Conservation (phyloP, 2,329 filamentous ascomycete genomes). For the Fusarium algeriense region DNA sequence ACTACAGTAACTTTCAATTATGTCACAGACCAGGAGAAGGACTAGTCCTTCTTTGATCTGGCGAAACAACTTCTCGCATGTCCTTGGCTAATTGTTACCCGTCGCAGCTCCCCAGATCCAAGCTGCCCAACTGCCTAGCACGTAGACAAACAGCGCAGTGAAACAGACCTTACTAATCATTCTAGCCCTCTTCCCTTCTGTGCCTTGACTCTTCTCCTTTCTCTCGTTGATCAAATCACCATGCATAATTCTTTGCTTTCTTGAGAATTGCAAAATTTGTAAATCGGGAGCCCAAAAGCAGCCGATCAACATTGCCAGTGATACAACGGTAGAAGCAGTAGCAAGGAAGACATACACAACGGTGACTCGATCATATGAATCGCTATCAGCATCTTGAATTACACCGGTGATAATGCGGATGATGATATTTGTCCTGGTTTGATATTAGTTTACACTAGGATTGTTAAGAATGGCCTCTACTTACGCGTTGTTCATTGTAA, state of each 20-base stretch:
- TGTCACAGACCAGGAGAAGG: too few species aligned
- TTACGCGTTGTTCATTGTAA: neutral
- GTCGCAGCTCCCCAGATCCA: neutral
- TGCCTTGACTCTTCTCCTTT: neutral
- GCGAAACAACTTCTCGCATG: neutral
- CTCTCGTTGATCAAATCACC: neutral
- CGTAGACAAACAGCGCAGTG: neutral
- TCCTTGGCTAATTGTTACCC: neutral
- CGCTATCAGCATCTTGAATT: neutral
- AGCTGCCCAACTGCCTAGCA: neutral
- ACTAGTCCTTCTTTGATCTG: rapidly evolving
- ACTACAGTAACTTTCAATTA: too few species aligned
- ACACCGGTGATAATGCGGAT: neutral
- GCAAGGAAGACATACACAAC: neutral
- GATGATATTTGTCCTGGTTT: neutral
- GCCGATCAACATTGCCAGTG: neutral
- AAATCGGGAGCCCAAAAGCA: neutral
- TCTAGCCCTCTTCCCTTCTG: rapidly evolving
- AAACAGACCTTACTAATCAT: neutral
- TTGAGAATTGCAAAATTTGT: neutral
- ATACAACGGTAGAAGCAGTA: neutral
- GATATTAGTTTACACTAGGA: rapidly evolving
- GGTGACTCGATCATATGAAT: neutral
- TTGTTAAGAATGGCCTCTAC: rapidly evolving
- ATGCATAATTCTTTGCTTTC: neutral